A percentile compares a stretch with the other conserved stretches of the same genome.
phyloP scores from a whole-genome alignment of 78 protist species.

The Chrysochromulina parva region DNA sequence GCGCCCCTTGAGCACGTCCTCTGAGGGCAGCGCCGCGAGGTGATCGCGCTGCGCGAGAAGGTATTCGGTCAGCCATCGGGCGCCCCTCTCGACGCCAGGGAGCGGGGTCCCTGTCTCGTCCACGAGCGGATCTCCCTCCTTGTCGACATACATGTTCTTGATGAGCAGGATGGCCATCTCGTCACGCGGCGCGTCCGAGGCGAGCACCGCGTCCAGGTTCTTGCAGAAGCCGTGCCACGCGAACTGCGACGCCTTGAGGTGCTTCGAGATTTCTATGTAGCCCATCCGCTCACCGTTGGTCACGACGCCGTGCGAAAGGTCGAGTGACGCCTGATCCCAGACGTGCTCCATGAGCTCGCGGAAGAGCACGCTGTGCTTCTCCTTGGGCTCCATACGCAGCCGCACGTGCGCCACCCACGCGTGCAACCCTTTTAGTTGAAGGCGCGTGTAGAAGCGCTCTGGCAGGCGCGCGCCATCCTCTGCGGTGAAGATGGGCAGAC shows the following conservation, averaged over 20 bases:
- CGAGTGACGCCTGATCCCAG: not conserved
- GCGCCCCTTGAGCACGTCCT: not conserved
- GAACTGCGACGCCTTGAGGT: not conserved
- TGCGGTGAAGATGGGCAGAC: not conserved
- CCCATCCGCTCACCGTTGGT: not conserved
- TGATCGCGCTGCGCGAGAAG: not conserved
- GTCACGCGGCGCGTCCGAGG: not conserved
- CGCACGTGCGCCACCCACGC: not conserved
- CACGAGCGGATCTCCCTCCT: not conserved
- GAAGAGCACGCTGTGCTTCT: not conserved
- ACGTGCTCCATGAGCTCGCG: not conserved
- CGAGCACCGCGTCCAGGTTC: not conserved
- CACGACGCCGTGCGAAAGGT: not conserved
- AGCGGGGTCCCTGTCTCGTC: no score
- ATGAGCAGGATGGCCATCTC: not conserved
- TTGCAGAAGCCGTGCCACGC: not conserved
- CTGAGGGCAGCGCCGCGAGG: not conserved
- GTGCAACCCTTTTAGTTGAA: not conserved
- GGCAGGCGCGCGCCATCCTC: not conserved
- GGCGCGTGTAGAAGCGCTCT: not conserved
- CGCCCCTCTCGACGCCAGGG: not conserved
- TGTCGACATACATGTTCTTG: not conserved
- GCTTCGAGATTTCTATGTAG: not conserved
- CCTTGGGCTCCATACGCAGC: not conserved
- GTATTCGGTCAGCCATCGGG: not conserved